These are phyloP conservation scores for Thielaviopsis cerberus DNA, from an alignment of 2,329 filamentous ascomycete genomes.

Conservation along the genomic window DNA sequence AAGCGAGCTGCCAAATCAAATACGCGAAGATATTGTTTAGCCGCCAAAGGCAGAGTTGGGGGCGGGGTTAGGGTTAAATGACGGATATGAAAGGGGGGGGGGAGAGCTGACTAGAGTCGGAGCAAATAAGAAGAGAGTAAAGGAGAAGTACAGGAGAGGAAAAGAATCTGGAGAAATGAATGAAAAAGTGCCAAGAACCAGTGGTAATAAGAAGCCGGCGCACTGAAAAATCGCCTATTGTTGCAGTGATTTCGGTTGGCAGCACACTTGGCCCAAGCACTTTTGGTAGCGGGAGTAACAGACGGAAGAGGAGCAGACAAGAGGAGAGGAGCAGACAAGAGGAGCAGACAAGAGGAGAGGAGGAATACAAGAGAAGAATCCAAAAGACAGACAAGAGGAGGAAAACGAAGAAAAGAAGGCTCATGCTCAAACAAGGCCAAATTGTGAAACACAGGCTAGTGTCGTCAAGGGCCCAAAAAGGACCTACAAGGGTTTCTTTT, in stretches of 20 bases:
- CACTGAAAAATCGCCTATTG: neutral
- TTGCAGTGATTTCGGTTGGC: neutral
- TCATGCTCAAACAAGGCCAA: neutral
- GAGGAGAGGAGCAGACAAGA: neutral
- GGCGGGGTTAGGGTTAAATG: too few relatives aligned
- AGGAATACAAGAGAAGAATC: neutral
- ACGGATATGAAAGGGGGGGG: neutral
- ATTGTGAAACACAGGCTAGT: neutral
- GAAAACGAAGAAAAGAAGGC: neutral
- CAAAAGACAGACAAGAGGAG: neutral
- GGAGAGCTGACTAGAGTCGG: neutral
- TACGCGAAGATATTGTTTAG: too few relatives aligned
- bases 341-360: neutral
- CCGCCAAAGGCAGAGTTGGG: too few relatives aligned
- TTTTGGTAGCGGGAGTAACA: too few relatives aligned
- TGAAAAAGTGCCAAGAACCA: neutral
- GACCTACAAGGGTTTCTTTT: too few relatives aligned
- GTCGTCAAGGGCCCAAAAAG: neutral
- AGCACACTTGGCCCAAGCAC: neutral
- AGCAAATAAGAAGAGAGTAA: too few relatives aligned
- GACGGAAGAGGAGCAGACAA: too few relatives aligned
- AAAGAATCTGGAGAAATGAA: neutral
- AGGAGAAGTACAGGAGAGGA: neutral
- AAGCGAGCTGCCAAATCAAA: neutral
- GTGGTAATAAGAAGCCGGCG: neutral